Percentiles rank a stretch among this genome's conserved stretches.
Evolutionary conservation across 2,329 filamentous ascomycete species (phyloP).

Genomic region (Blumeria hordei): DNA sequence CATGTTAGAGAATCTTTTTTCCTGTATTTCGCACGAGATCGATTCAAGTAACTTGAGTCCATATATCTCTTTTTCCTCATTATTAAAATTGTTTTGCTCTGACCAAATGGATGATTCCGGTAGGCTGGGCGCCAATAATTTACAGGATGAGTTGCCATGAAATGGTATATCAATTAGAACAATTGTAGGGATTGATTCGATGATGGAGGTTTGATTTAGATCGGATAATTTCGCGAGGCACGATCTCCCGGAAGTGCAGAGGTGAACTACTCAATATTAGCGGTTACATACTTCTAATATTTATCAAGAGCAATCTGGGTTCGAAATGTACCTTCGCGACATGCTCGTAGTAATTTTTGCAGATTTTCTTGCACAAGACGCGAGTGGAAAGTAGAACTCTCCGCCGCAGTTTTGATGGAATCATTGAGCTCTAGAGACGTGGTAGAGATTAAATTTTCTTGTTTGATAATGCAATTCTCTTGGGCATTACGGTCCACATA

Average conservation of each 20-base stretch:
- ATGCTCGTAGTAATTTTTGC: conserved; percentile 23
- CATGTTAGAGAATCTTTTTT: conserved; percentile 22
- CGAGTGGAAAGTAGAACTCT: conserved; percentile 3
- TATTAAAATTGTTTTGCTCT: conserved; percentile 19
- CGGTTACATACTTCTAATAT: not conserved
- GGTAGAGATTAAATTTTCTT: conserved; percentile 12
- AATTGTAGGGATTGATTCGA: conserved; percentile 26
- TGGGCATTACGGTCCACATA: conserved; percentile 19
- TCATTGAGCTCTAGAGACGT: conserved; percentile 9
- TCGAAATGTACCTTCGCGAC: conserved; percentile 21
- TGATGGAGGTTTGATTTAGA: conserved; percentile 21
- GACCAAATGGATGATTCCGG: conserved; percentile 11
- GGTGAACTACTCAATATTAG: conserved; percentile 20
- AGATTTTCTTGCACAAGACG: conserved; percentile 23
- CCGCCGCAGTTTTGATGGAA: not conserved
- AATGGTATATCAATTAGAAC: conserved; percentile 27
- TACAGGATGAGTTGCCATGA: conserved; percentile 16
- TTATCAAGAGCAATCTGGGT: not conserved
- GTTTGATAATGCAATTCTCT: conserved; percentile 16
- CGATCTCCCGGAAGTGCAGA: conserved; percentile 26
- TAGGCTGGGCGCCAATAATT: not conserved
- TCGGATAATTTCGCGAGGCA: conserved; percentile 28
- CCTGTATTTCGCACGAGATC: conserved; percentile 23
- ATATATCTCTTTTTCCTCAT: conserved; percentile 19
- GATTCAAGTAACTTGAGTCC: conserved; percentile 23